Evolutionary conservation across 75 land plant genomes (phyloP).

Genomic region (Sequoiadendron giganteum): DNA sequence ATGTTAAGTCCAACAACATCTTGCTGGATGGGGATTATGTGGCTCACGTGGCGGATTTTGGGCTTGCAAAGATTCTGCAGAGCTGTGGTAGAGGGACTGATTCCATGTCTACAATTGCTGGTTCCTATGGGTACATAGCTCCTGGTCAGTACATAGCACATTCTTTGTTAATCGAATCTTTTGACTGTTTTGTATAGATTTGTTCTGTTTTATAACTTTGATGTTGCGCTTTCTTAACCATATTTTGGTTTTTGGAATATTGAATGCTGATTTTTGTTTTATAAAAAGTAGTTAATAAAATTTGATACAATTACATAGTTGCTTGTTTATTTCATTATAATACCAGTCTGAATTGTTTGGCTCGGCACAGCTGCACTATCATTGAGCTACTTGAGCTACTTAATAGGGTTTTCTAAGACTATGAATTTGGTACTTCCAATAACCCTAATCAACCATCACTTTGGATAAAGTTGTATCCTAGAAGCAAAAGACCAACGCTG

Average conservation of each 20-base stretch:
- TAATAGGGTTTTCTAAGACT: background rate
- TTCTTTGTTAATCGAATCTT: background rate
- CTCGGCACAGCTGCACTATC: background rate
- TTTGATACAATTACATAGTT: background rate
- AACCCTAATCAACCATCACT: background rate
- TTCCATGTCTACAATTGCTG: conserved; percentile 79
- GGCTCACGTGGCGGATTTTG: conserved; percentile 82
- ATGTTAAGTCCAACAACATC: conserved; percentile 86
- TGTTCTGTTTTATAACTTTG: background rate
- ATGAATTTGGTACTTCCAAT: background rate
- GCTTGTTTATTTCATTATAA: background rate
- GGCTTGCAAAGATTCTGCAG: conserved; percentile 60
- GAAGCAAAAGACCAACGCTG: background rate
- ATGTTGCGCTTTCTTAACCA: background rate
- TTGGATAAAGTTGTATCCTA: background rate
- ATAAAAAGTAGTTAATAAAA: background rate
- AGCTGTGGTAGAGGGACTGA: conserved; percentile 25
- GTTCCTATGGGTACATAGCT: conserved; percentile 92
- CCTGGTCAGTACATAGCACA: conserved; percentile 52
- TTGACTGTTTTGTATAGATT: background rate
- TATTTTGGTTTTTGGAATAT: background rate
- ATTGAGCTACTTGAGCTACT: background rate
- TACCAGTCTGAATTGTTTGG: no score
- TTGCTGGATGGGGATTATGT: conserved; percentile 59
- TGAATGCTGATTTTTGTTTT: background rate